Conservation (phyloP, 2,329 filamentous ascomycete genomes). For the Trichoderma cornu-damae region DNA sequence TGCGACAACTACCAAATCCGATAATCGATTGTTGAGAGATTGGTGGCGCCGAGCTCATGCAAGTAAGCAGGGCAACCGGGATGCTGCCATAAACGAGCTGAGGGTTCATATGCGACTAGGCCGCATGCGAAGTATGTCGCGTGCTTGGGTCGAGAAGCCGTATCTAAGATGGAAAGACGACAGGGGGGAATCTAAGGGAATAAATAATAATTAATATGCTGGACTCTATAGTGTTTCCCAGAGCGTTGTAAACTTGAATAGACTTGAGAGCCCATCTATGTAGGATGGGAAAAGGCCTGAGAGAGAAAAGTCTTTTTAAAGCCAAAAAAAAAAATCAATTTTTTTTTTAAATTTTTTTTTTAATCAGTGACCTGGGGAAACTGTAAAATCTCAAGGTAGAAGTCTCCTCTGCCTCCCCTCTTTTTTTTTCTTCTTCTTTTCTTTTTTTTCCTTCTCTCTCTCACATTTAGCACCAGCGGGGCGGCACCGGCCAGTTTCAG, state of each 20-base stretch:
- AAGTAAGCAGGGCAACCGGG: slow-evolving; percentile 15
- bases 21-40: slow-evolving; percentile 9
- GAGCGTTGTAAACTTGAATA: neutral
- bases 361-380: neutral
- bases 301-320: too few species aligned
- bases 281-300: neutral
- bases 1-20: neutral
- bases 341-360: too few species aligned
- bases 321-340: neutral
- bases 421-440: too few species aligned
- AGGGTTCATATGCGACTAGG: slow-evolving; percentile 3
- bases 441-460: neutral
- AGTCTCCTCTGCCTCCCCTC: neutral
- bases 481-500: slow-evolving; percentile 5
- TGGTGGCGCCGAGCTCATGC: slow-evolving; percentile 12
- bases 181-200: too few species aligned
- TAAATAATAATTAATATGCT: too few species aligned
- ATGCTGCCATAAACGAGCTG: slow-evolving; percentile 9
- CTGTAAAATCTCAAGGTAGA: neutral
- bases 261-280: too few species aligned
- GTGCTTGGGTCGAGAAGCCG: neutral
- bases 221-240: neutral
- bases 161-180: neutral
- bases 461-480: slow-evolving; percentile 2
- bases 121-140: slow-evolving; percentile 13